Base-by-base conservation (phyloP, 2,329 filamentous ascomycete species). In the Aphanoascus verrucosus region DNA sequence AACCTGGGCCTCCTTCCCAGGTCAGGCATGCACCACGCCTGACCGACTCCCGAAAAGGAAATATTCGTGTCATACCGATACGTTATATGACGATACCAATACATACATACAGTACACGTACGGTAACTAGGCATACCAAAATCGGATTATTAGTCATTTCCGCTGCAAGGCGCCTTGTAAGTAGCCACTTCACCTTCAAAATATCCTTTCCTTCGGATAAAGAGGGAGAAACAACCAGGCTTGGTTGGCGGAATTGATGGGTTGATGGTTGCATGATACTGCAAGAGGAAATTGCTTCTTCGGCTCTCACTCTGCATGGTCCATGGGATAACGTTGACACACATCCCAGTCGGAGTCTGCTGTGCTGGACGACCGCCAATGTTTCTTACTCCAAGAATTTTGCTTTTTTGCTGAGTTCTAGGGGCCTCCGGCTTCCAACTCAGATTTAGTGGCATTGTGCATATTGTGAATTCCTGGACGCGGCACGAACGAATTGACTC, bases 251-350 rank as follows among this genome's bases (percentile, higher is more conserved):
- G 47, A 20, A 32, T 7, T 17, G 6, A 41, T 5, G 42, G 49
- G 49, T 23, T 17, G 31, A 28, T 40, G 49, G 49, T 19, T 28
- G 49, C 49, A 43, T 34, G 28, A 52, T 52, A n/a, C 49, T 41
- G 4, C 17, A 52, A 52, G 28, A 31, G 49, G 49, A 52, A 52
- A 52, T 52, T 52, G 49, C 49, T 52, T 44, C 41, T 45, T 35
- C 15, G 42, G 49, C 34, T 23, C 40, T 52, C 19, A 52, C 3
- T n/a, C 15, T 52, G 49, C 48, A 38, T n/a, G 41, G 31, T 52
- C 40, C 48, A 38, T n/a, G 41, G 31, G 15, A 31, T 14, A 9
- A 5, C n/a, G n/a, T n/a, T n/a, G n/a, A n/a, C 11, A 15, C 14
- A 31, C 34, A 52, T 38, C 49, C 49, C 32, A 38, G 49, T 32